Evolutionary conservation across 371 early-diverging fungal genomes (phyloP).

Genomic region (Actinomortierella wolfii): DNA sequence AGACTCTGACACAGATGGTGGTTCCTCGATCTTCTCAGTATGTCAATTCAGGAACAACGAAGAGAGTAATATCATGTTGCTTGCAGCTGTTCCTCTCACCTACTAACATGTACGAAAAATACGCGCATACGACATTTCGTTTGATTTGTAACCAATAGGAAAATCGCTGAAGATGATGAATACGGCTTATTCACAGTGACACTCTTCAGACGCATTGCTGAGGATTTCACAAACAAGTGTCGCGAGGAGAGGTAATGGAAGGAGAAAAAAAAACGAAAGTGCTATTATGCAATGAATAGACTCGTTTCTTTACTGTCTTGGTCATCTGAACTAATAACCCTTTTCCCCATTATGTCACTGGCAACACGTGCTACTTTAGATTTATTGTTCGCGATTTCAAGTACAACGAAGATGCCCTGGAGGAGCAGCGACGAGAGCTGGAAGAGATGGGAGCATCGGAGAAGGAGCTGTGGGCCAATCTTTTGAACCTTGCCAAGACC

Average conservation of each 20-base stretch:
- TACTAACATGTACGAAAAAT: too few relatives aligned
- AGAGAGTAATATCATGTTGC: too few relatives aligned
- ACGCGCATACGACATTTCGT: too few relatives aligned
- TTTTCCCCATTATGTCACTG: background rate
- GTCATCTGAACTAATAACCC: too few relatives aligned
- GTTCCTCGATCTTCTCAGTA: conserved; percentile 94
- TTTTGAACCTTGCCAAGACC: conserved; percentile 86
- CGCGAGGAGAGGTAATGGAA: conserved; percentile 77
- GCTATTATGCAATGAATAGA: too few relatives aligned
- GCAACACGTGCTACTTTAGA: conserved; percentile 35
- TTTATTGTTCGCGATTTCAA: conserved; percentile 95
- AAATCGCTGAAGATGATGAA: conserved; percentile 92
- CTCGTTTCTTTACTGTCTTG: too few relatives aligned
- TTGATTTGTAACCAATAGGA: conserved; percentile 54
- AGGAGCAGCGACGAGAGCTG: conserved; percentile 74
- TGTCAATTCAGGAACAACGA: too few relatives aligned
- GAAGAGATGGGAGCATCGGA: conserved; percentile 75
- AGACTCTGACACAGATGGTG: conserved; percentile 89
- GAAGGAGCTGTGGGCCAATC: conserved; percentile 75
- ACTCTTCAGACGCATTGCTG: conserved; percentile 81
- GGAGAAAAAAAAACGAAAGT: too few relatives aligned
- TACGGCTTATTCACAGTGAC: conserved; percentile 92
- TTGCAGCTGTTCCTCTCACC: too few relatives aligned
- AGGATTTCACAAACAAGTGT: conserved; percentile 89
- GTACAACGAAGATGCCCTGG: conserved; percentile 80